Conservation (phyloP, 1,284 basidiomycete species). For the Fomitopsis palustris region DNA sequence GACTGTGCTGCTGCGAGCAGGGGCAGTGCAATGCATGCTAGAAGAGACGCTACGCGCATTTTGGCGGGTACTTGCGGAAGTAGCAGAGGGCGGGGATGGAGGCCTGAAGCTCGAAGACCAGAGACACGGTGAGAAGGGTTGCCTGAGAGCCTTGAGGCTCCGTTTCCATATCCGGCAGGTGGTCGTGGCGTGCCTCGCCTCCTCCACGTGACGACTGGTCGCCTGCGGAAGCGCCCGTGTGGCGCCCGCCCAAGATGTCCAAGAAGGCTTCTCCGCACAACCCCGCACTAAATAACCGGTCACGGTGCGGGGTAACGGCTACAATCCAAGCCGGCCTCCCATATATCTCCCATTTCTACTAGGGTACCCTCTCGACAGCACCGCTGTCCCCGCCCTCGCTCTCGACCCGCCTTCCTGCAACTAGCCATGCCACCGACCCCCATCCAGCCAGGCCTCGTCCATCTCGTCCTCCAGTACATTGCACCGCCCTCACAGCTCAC, state of each 20-base stretch:
- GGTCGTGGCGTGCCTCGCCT: neutral
- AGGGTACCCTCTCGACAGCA: neutral
- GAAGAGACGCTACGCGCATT: constrained; percentile 25
- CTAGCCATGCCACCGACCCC: constrained; percentile 31
- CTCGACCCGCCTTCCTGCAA: constrained; percentile 3
- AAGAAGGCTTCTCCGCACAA: neutral
- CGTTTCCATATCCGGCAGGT: neutral
- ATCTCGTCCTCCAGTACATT: constrained; percentile 56
- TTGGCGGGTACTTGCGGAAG: constrained; percentile 1
- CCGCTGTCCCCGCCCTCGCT: neutral
- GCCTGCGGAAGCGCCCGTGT: too few species aligned
- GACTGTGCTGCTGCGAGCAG: constrained; percentile 31
- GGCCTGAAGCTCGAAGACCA: neutral
- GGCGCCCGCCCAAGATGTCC: neutral
- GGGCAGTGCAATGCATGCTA: constrained; percentile 28
- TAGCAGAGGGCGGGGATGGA: neutral
- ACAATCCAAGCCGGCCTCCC: neutral
- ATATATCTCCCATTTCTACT: neutral
- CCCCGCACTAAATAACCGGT: neutral
- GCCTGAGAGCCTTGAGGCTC: neutral
- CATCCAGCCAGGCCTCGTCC: constrained; percentile 37
- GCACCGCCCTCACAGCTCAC: constrained; percentile 46
- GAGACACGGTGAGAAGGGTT: constrained; percentile 11
- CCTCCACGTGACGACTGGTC: neutral
- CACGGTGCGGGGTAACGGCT: neutral